Evolutionary conservation across 2,329 filamentous ascomycete genomes (phyloP).

Genomic region (Cladophialophora yegresii): DNA sequence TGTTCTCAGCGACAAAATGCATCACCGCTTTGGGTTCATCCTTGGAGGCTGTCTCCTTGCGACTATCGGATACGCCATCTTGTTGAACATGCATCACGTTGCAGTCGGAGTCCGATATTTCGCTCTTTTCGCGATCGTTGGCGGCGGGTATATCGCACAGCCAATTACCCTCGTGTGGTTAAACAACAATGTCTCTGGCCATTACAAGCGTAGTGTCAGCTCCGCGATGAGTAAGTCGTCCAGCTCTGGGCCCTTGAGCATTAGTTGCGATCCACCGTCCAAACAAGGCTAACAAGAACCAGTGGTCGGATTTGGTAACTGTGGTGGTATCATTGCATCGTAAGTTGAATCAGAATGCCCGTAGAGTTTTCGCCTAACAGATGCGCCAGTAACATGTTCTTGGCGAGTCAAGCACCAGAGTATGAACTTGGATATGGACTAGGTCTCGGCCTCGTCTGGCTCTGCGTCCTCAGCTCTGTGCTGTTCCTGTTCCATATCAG

Average conservation of each 20-base stretch:
- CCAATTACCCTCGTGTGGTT: slow-evolving; percentile 39
- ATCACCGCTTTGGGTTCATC: slow-evolving; percentile 44
- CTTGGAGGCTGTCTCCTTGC: slow-evolving; percentile 42
- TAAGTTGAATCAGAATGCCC: slow-evolving; percentile 6
- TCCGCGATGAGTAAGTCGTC: slow-evolving; percentile 34
- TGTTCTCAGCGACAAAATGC: slow-evolving; percentile 39
- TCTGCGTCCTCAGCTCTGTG: slow-evolving; percentile 40
- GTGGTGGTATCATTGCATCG: slow-evolving; percentile 43
- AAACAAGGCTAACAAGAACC: not conserved
- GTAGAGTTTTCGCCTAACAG: slow-evolving; percentile 10
- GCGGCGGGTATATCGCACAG: slow-evolving; percentile 42
- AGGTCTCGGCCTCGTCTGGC: slow-evolving; percentile 43
- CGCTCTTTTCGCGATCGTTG: slow-evolving; percentile 36
- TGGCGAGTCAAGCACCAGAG: slow-evolving; percentile 41
- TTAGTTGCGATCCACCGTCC: not conserved
- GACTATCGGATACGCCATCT: slow-evolving; percentile 42
- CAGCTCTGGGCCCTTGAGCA: not conserved
- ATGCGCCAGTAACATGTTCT: slow-evolving; percentile 42
- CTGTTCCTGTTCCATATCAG: slow-evolving; percentile 40
- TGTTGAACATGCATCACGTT: slow-evolving; percentile 38
- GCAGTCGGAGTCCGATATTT: slow-evolving; percentile 39
- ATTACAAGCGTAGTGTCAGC: slow-evolving; percentile 40
- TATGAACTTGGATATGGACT: slow-evolving; percentile 46
- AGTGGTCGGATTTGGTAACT: slow-evolving; percentile 39
- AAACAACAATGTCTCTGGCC: slow-evolving; percentile 40